phyloP scores from a whole-genome alignment of 2,329 filamentous ascomycete genomes.

The Aspergillus quadrilineatus region DNA sequence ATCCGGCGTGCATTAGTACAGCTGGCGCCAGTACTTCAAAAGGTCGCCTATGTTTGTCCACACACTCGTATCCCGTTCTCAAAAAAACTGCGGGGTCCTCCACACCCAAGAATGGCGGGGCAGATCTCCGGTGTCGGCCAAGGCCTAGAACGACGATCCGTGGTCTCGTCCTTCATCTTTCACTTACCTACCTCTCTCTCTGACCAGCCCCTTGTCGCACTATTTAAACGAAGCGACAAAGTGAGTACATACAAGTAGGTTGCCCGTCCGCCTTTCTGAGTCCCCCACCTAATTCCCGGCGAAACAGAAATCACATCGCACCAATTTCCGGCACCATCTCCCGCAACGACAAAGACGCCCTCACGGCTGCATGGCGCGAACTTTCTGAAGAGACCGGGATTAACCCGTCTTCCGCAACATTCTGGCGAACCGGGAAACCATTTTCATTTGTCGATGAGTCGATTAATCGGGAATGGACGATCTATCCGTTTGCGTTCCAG shows the following conservation, averaged over 20 bases:
- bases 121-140: not conserved
- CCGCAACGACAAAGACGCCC: slow-evolving; percentile 50
- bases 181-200: slow-evolving; percentile 22
- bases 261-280: not conserved
- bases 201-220: slow-evolving; percentile 51
- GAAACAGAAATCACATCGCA: slow-evolving; percentile 51
- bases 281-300: not conserved
- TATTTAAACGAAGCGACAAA: slow-evolving; percentile 61
- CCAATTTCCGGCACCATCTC: slow-evolving; percentile 65
- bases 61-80: not conserved
- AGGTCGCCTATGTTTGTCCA: no score
- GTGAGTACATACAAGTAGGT: slow-evolving; percentile 60
- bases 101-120: slow-evolving; percentile 11
- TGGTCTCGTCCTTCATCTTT: slow-evolving; percentile 50
- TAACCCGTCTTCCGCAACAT: slow-evolving; percentile 45
- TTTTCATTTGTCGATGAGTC: slow-evolving; percentile 57
- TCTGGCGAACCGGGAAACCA: slow-evolving; percentile 59
- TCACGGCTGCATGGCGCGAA: slow-evolving; percentile 62
- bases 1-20: no score
- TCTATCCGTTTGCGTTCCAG: slow-evolving; percentile 60
- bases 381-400: slow-evolving; percentile 63
- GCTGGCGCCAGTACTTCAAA: no score
- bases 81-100: not conserved
- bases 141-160: slow-evolving; percentile 28
- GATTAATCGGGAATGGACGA: slow-evolving; percentile 59